A percentile compares a stretch with the other conserved stretches of the same genome.
phyloP scores from a whole-genome alignment of 2,329 filamentous ascomycete genomes.

The Hirsutella rhossiliensis region DNA sequence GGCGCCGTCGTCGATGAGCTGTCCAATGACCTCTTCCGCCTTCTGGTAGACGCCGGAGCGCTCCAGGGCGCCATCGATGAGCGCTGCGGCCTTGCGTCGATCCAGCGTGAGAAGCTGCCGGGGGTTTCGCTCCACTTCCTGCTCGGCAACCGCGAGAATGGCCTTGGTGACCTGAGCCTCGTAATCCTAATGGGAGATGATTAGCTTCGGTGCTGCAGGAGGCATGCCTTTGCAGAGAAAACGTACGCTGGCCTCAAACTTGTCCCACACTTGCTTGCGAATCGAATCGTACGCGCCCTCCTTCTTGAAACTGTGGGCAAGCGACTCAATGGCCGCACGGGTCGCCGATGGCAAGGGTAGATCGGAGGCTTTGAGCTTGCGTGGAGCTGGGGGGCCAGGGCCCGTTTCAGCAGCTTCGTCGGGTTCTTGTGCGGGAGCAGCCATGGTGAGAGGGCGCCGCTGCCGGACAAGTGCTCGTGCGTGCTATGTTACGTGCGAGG shows the following conservation, averaged over 20 bases:
- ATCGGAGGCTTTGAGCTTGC: slow-evolving; percentile 61
- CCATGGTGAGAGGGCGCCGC: slow-evolving; percentile 7
- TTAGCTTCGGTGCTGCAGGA: neutral
- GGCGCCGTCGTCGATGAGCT: slow-evolving; percentile 53
- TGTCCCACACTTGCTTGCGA: slow-evolving; percentile 65
- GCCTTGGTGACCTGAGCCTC: slow-evolving; percentile 54
- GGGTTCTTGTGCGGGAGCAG: slow-evolving; percentile 13
- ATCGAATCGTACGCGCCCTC: slow-evolving; percentile 72
- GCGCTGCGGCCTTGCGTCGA: slow-evolving; percentile 58
- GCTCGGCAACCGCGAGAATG: slow-evolving; percentile 57
- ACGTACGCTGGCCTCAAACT: slow-evolving; percentile 58
- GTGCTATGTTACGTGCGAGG: neutral
- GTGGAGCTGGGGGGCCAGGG: slow-evolving; percentile 7
- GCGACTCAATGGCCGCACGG: slow-evolving; percentile 57
- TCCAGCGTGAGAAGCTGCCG: slow-evolving; percentile 60
- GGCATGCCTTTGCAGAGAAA: neutral
- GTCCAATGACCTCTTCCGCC: slow-evolving; percentile 54
- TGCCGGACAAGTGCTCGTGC: neutral
- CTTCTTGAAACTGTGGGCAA: slow-evolving; percentile 76
- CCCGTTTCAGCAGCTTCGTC: slow-evolving; percentile 8
- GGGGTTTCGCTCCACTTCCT: slow-evolving; percentile 65
- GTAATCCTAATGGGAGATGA: slow-evolving; percentile 43
- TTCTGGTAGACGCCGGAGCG: slow-evolving; percentile 64
- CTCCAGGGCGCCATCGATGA: slow-evolving; percentile 69
- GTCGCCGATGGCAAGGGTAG: slow-evolving; percentile 64